These are phyloP conservation scores for Crinitomyces ghanaensis DNA, from an alignment of 805 yeast species.

Conservation along the genomic window DNA sequence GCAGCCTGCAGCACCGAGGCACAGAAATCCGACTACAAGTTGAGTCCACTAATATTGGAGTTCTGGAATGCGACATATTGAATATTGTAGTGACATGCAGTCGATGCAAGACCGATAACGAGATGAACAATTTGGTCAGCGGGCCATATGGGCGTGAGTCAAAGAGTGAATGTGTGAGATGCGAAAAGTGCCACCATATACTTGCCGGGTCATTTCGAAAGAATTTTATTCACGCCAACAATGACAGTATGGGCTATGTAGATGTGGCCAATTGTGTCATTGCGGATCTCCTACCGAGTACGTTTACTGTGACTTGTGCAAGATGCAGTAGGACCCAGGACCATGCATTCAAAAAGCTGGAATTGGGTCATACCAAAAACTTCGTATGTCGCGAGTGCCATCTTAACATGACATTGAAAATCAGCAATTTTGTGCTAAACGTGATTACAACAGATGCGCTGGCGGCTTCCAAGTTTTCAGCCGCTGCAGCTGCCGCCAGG, in stretches of 20 bases:
- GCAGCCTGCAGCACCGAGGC: constrained; percentile 18
- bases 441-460: constrained; percentile 23
- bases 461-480: constrained; percentile 11
- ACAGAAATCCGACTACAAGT: constrained; percentile 26
- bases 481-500: constrained; percentile 11
- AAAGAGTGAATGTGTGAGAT: constrained; percentile 22
- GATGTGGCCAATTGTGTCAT: constrained; percentile 29
- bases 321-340: constrained; percentile 21
- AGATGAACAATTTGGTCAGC: constrained; percentile 24
- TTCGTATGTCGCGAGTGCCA: constrained; percentile 29
- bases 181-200: constrained; percentile 26
- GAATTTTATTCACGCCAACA: constrained; percentile 26
- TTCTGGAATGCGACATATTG: constrained; percentile 26
- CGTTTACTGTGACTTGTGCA: constrained; percentile 28
- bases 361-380: constrained; percentile 23
- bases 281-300: constrained; percentile 26
- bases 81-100: constrained; percentile 27
- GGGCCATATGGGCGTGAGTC: constrained; percentile 26
- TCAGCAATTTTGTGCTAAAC: constrained; percentile 26
- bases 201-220: constrained; percentile 27
- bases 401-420: constrained; percentile 22
- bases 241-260: constrained; percentile 26
- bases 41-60: constrained; percentile 22
- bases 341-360: constrained; percentile 24
- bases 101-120: constrained; percentile 28